These are phyloP conservation scores for Vitis cinerea DNA, from an alignment of 164 flowering plant genomes.

Conservation along the genomic window DNA sequence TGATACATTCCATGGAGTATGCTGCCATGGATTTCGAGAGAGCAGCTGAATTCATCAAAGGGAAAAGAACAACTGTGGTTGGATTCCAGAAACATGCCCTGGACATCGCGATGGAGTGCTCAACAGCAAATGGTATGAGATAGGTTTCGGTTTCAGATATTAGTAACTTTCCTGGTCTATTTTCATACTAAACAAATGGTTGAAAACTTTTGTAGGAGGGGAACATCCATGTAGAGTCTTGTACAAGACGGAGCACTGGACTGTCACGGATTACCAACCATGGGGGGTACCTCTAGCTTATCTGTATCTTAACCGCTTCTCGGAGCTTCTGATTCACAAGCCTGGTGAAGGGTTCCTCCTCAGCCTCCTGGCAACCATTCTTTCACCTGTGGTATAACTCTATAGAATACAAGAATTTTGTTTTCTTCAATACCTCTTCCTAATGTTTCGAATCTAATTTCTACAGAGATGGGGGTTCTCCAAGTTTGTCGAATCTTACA, in stretches of 20 bases:
- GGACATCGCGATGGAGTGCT: too few relatives aligned
- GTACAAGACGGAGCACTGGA: slow-evolving; percentile 52
- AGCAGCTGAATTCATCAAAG: too few relatives aligned
- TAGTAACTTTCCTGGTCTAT: too few relatives aligned
- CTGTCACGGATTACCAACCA: slow-evolving; percentile 42
- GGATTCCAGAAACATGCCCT: too few relatives aligned
- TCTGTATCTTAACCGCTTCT: slow-evolving; percentile 49
- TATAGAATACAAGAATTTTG: background rate
- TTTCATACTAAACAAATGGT: too few relatives aligned
- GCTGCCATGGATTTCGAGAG: too few relatives aligned
- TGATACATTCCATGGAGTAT: too few relatives aligned
- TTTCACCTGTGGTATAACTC: slow-evolving; percentile 51
- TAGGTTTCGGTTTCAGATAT: too few relatives aligned
- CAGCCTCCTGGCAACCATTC: slow-evolving; percentile 44
- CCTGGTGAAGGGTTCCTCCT: slow-evolving; percentile 60
- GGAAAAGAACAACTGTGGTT: too few relatives aligned
- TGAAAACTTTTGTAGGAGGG: slow-evolving; percentile 33
- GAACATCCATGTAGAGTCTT: slow-evolving; percentile 60
- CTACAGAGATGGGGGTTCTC: slow-evolving; percentile 52
- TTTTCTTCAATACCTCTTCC: background rate
- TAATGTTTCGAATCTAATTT: too few relatives aligned
- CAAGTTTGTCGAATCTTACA: slow-evolving; percentile 55
- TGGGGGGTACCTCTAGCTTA: slow-evolving; percentile 46
- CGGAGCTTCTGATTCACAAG: slow-evolving; percentile 64
- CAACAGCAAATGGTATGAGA: too few relatives aligned